Evolutionary conservation across 2,329 filamentous ascomycete genomes (phyloP).

Genomic region (Monosporascus sp.): DNA sequence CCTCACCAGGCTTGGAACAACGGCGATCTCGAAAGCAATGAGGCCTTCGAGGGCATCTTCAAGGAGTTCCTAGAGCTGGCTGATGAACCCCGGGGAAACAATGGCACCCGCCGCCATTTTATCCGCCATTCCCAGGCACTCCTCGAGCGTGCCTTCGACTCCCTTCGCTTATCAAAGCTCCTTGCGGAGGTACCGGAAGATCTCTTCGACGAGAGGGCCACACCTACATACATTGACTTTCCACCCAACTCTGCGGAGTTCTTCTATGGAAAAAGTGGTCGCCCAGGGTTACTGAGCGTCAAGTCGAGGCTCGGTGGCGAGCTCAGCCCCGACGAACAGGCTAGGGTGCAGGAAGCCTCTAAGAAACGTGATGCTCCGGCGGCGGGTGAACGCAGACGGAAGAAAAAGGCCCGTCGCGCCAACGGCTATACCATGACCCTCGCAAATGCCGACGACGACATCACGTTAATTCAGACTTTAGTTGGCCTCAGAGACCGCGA

Average conservation of each 20-base stretch:
- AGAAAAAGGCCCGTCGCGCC: background rate
- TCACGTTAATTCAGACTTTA: constrained; percentile 1
- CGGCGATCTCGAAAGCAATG: background rate
- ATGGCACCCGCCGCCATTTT: background rate
- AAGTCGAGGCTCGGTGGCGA: constrained; percentile 6
- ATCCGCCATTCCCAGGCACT: background rate
- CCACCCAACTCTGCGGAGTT: background rate
- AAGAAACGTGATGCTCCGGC: constrained; percentile 1
- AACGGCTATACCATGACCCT: constrained; percentile 4
- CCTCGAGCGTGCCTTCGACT: constrained; percentile 1
- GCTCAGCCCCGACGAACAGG: constrained; percentile 1
- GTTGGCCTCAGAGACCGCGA: background rate
- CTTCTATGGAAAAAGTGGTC: constrained; percentile 2
- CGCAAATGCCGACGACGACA: constrained; percentile 3
- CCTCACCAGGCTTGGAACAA: background rate
- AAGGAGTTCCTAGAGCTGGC: constrained; percentile 1
- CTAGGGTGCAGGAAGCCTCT: background rate
- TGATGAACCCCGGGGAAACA: background rate
- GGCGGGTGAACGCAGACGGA: background rate
- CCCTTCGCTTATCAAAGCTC: constrained; percentile 2
- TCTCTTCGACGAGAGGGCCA: constrained; percentile 1
- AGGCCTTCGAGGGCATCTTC: background rate
- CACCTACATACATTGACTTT: constrained; percentile 10
- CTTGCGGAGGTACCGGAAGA: background rate
- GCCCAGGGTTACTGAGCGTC: constrained; percentile 7